phyloP scores from a whole-genome alignment of 108 stramenopile genomes.

The Nitzschia sp. region DNA sequence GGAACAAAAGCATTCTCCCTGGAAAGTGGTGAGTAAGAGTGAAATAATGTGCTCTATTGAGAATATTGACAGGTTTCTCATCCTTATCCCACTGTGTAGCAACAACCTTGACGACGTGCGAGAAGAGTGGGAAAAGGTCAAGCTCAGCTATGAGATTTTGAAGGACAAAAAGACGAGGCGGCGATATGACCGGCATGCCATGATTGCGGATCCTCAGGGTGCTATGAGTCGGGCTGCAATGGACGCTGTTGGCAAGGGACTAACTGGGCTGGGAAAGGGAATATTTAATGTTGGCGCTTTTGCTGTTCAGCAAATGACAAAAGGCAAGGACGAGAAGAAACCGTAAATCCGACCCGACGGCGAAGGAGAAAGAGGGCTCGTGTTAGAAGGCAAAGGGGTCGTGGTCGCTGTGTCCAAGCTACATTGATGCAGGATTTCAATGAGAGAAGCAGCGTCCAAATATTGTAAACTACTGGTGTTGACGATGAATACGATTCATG shows the following conservation, averaged over 20 bases:
- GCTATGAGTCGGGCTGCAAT: constrained; percentile 65
- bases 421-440: no score
- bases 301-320: constrained; percentile 9
- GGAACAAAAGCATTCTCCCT: constrained; percentile 54
- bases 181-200: constrained; percentile 64
- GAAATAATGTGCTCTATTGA: neutral
- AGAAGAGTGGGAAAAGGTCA: constrained; percentile 80
- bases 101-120: constrained; percentile 71
- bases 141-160: constrained; percentile 74
- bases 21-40: constrained; percentile 62
- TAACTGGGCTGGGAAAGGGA: constrained; percentile 50
- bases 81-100: constrained; percentile 24
- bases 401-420: no score
- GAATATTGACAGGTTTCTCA: neutral
- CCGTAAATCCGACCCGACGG: neutral
- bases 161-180: constrained; percentile 46
- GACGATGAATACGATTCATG: no score
- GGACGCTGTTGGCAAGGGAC: constrained; percentile 46
- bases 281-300: constrained; percentile 36
- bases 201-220: constrained; percentile 62
- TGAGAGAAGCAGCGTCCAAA: no score
- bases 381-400: no score
- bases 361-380: no score
- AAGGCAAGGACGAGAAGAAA: neutral
- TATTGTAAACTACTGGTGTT: no score